Evolutionary conservation across 2,329 filamentous ascomycete genomes (phyloP).

Genomic region (Ceratocystis huliohia): DNA sequence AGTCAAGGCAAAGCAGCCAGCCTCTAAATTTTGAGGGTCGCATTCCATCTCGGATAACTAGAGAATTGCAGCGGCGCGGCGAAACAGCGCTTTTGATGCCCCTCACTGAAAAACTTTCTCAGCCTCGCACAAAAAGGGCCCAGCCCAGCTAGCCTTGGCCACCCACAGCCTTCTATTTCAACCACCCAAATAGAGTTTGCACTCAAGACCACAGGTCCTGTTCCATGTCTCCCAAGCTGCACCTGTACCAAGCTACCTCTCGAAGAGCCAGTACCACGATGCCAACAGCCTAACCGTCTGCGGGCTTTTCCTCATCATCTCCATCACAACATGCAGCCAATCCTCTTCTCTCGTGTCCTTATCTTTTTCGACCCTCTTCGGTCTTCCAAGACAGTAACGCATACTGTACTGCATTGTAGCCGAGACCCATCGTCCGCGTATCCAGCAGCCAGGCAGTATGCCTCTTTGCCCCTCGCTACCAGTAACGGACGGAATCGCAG

Average conservation of each 20-base stretch:
- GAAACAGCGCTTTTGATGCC: no score
- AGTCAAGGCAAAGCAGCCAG: not conserved
- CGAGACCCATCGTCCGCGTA: conserved; percentile 22
- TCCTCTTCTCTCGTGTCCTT: not conserved
- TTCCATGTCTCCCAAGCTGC: not conserved
- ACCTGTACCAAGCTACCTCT: not conserved
- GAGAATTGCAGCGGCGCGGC: not conserved
- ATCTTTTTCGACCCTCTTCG: not conserved
- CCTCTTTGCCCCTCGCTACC: conserved; percentile 26
- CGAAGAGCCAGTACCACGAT: not conserved
- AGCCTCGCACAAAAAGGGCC: not conserved
- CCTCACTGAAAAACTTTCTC: not conserved
- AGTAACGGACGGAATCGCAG: conserved; percentile 22
- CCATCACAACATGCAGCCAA: conserved; percentile 18
- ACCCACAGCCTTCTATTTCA: not conserved
- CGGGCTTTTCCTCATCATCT: conserved; percentile 27
- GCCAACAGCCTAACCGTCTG: not conserved
- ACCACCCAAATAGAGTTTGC: no score
- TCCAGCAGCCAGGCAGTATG: conserved; percentile 22
- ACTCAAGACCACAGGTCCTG: not conserved
- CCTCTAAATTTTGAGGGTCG: not conserved
- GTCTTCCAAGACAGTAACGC: conserved; percentile 22
- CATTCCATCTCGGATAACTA: not conserved
- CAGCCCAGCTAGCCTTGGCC: not conserved
- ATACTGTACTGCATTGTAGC: conserved; percentile 24